Conservation (phyloP, 1,284 basidiomycete genomes). For the Sutorius eximius region DNA sequence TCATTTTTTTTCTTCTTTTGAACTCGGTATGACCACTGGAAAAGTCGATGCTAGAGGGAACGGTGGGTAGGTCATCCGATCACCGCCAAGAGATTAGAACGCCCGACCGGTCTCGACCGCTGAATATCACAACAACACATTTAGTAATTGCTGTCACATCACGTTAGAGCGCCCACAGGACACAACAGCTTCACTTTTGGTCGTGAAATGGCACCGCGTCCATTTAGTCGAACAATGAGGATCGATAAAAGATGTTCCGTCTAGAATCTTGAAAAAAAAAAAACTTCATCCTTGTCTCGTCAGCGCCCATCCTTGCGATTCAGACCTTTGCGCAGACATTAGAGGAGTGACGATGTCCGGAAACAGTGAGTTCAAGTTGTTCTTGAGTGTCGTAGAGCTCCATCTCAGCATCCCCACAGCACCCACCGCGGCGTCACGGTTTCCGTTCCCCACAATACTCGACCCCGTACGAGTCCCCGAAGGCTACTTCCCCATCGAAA, state of each 20-base stretch:
- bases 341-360: conserved; percentile 2
- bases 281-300: no score
- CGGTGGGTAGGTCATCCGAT: not conserved
- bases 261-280: not conserved
- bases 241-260: conserved; percentile 5
- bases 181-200: not conserved
- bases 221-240: conserved; percentile 4
- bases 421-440: not conserved
- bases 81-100: not conserved
- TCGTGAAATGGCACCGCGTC: not conserved
- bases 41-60: not conserved
- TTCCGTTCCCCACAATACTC: conserved; percentile 9
- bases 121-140: not conserved
- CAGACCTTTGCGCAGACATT: not conserved
- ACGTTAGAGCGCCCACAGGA: not conserved
- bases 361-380: conserved; percentile 2
- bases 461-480: conserved; percentile 21
- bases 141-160: not conserved
- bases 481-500: conserved; percentile 23
- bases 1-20: not conserved
- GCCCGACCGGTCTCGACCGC: not conserved
- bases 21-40: not conserved
- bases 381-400: not conserved
- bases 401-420: not conserved
- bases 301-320: not conserved